Percentiles rank a stretch among this genome's conserved stretches.
Evolutionary conservation across 495 filamentous ascomycete genomes (phyloP).

Genomic region (Parachaetomium inaequale): DNA sequence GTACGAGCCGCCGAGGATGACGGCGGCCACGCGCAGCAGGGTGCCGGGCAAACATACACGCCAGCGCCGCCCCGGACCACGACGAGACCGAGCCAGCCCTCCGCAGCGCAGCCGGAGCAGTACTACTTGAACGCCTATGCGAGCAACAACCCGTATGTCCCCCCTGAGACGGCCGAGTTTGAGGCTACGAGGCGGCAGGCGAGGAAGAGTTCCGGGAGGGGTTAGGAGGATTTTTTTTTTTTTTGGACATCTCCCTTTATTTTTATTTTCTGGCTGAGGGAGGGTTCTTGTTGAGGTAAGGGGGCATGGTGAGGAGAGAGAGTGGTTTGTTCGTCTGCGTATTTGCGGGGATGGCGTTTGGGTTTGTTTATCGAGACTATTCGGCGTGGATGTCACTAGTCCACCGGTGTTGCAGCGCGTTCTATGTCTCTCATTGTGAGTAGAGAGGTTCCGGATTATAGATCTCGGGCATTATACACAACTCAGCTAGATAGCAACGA

Average conservation of each 20-base stretch:
- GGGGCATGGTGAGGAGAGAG: no score
- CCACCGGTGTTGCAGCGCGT: no score
- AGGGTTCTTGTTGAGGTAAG: no score
- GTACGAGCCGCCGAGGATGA: constrained; percentile 21
- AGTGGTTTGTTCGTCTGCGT: no score
- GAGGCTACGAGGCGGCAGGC: constrained; percentile 8
- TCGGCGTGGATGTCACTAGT: no score
- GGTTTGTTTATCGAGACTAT: no score
- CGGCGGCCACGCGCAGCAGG: neutral
- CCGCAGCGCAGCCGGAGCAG: constrained; percentile 15
- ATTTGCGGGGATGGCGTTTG: no score
- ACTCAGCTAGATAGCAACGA: no score
- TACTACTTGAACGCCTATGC: constrained; percentile 19
- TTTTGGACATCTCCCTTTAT: neutral
- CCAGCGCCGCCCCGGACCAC: constrained; percentile 10
- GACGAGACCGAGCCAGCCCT: constrained; percentile 1
- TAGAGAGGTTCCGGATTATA: no score
- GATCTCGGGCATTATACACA: no score
- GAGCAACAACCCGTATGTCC: constrained; percentile 17
- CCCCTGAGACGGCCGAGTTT: constrained; percentile 21
- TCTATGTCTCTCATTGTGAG: no score
- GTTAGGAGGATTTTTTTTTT: neutral
- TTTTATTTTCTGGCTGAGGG: no score
- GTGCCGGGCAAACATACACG: constrained; percentile 6
- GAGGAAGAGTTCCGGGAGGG: constrained; percentile 11